Base-by-base conservation (phyloP, 2,329 filamentous ascomycete genomes). In the Clarireedia paspali region DNA sequence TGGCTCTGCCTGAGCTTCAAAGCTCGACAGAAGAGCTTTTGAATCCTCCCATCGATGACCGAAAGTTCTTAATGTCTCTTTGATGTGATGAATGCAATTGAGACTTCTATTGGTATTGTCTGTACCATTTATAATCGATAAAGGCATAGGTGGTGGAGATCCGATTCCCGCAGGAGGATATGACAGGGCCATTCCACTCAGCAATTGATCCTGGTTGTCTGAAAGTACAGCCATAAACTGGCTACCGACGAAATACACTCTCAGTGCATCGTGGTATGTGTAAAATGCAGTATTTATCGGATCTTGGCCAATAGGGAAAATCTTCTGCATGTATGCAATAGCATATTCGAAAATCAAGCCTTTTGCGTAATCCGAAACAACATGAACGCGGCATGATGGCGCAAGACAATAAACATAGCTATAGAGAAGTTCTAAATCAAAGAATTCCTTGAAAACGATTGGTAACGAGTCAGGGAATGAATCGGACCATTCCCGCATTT, bases 401-500 rank as follows among this genome's bases (percentile, higher is more conserved):
- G 90, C 90, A 6, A 96, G 79, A 56, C 92, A 88, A 69, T 96
- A 90, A 24, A 96, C 87, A 64, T 90, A 94, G 67, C 89, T 95
- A 73, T 96, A 97, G 47, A 92, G 81, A 44, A 95, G 73, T 68
- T 99, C 94, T 15, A 96, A 81, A 60, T 94, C 87, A 66, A 96
- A 95, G 61, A 91, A 82, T 48, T 87, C 81, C 40, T 84, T 81
- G 60, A 91, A 85, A 26, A 81, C 79, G 0, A 79, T 74, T 0
- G 87, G 79, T 0, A 88, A 78, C 2, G 78, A 80, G 39, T 77
- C 73, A 0, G 90, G 88, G 12, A 95, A 79, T n/a, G 81, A 80
- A 38, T 90, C 82, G 58, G 85, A 86, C 92, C 92, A 97, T 65
- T 84, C 81, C 53, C 79, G 83, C 85, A 89, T 91, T 40, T 87